These are phyloP conservation scores for Beauveria sp. DNA, from an alignment of 2,329 filamentous ascomycete species.

Conservation along the genomic window DNA sequence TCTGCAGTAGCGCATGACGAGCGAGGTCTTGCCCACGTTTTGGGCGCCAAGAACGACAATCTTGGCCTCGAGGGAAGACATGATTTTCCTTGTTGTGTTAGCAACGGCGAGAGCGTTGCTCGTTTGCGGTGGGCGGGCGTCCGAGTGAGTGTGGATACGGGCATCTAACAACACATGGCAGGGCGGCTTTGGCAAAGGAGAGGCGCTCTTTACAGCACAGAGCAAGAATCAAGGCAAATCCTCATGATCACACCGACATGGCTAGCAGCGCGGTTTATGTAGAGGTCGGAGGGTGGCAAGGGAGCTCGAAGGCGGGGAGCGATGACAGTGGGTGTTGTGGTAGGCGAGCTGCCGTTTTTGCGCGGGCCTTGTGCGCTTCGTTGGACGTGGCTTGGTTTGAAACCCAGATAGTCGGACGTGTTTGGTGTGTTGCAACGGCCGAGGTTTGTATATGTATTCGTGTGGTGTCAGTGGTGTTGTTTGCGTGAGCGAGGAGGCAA, in stretches of 20 bases:
- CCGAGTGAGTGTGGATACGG: not conserved
- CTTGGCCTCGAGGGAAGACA: constrained; percentile 68
- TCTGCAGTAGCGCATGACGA: constrained; percentile 70
- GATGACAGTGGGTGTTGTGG: not conserved
- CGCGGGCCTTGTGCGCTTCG: not conserved
- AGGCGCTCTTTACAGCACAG: constrained; percentile 1
- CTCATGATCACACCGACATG: not conserved
- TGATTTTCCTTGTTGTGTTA: constrained; percentile 12
- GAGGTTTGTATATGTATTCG: not conserved
- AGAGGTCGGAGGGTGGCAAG: not conserved
- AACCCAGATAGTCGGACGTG: not conserved
- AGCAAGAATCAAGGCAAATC: not conserved
- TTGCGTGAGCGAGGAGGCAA: not conserved
- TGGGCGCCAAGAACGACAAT: constrained; percentile 75
- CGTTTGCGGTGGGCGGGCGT: not conserved
- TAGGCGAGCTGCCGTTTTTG: not conserved
- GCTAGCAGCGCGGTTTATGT: not conserved
- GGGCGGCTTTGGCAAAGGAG: not conserved
- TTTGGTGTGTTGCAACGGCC: not conserved
- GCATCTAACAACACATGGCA: not conserved
- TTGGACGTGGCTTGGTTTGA: not conserved
- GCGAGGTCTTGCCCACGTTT: constrained; percentile 71
- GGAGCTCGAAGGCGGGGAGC: not conserved
- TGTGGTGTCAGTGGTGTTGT: not conserved
- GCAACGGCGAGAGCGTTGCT: not conserved